Base-by-base conservation (phyloP, 2,329 filamentous ascomycete genomes). In the Claviceps pusilla region DNA sequence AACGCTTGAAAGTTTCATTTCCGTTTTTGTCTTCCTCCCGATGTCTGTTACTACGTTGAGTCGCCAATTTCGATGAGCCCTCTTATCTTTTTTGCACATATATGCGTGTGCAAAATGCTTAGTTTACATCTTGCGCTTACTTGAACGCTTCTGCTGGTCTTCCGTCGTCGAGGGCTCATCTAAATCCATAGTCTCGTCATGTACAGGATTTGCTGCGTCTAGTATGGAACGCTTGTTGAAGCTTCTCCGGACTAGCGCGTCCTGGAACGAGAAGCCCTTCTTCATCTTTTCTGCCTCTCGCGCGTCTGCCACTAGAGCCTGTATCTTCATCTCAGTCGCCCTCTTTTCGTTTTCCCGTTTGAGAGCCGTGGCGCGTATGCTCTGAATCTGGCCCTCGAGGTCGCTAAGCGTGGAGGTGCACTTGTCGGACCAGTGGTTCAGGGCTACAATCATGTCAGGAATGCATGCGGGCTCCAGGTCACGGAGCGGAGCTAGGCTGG, bases 401-500 rank as follows among this genome's bases (percentile, higher is more conserved):
- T 86, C 85, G 0, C 70, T 71, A 2, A 96, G 80, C 1, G 89
- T 87, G 3, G 75, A 71, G 6, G 80, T 79, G 72, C 91, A 97
- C 56, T 89, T 82, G n/a, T 70, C 73, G 52, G 85, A 82, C 91
- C 91, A 98, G 54, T 77, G 76, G 35, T 76, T 74, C 11, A 98
- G 77, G 12, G 83, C 79, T 3, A 71, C 67, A 33, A 89, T 77
- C 71, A 96, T 84, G 1, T 71, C 69, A 0, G 82, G 79, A 12
- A 95, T 77, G 54, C 83, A 80, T 55, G 81, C 80, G 0, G 89
- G 89, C 1, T 81, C 78, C 1, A 95, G 79, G 66, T 98, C 93
- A 24, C 93, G 89, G 1, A 96, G 79, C 0, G 93, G 86, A 0
- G 90, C 82, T 37, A 96, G 82, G 57, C 86, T 84, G 51, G 83